phyloP scores from a whole-genome alignment of 2,329 filamentous ascomycete species.

The Penicillium aurantiogriseum region DNA sequence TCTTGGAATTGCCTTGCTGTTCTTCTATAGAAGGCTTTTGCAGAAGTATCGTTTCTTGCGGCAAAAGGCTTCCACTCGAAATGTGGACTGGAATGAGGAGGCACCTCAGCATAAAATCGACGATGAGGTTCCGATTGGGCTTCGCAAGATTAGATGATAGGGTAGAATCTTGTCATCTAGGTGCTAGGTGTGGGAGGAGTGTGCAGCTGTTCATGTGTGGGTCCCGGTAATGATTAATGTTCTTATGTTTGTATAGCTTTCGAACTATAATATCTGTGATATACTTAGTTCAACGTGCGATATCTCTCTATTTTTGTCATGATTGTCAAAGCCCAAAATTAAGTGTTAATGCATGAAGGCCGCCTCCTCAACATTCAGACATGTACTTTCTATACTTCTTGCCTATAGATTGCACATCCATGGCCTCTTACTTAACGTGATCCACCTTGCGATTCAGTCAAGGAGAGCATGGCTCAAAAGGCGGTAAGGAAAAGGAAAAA shows the following conservation, averaged over 20 bases:
- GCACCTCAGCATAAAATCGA: not conserved
- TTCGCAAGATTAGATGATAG: not conserved
- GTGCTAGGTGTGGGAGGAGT: not conserved
- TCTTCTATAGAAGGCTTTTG: constrained; percentile 6
- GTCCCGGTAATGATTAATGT: not conserved
- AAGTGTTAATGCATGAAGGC: too few species aligned
- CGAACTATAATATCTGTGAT: not conserved
- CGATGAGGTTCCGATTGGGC: not conserved
- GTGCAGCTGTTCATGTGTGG: not conserved
- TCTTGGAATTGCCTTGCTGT: constrained; percentile 17
- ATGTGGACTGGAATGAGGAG: not conserved
- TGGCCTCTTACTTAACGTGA: too few species aligned
- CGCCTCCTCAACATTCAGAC: too few species aligned
- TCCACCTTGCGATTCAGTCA: too few species aligned
- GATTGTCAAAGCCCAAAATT: not conserved
- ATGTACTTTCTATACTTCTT: too few species aligned
- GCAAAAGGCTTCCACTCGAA: not conserved
- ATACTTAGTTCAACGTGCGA: too few species aligned
- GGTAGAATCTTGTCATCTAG: not conserved
- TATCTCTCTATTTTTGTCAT: not conserved
- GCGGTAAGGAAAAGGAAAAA: too few species aligned
- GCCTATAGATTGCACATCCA: too few species aligned
- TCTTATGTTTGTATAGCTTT: not conserved
- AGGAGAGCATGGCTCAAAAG: too few species aligned
- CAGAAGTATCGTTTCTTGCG: not conserved